Evolutionary conservation across 2,329 filamentous ascomycete genomes (phyloP).

Genomic region (Huntiella decipiens): DNA sequence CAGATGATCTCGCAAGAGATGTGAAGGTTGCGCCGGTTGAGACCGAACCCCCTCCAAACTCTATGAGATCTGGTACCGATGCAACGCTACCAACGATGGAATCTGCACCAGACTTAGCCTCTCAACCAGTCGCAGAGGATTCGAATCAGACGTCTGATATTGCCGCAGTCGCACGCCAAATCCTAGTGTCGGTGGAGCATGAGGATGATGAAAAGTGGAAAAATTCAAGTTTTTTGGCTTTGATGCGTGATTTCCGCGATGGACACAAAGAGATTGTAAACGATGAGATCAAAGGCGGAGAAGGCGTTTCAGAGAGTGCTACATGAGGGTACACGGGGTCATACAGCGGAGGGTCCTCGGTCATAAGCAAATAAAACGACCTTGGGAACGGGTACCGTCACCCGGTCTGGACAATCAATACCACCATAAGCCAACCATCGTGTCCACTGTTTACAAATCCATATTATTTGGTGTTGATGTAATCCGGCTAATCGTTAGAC

Average conservation of each 20-base stretch:
- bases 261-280: conserved; percentile 26
- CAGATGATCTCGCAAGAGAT: conserved; percentile 19
- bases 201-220: conserved; percentile 28
- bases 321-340: too few relatives aligned
- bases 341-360: too few relatives aligned
- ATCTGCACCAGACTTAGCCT: conserved; percentile 11
- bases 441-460: too few relatives aligned
- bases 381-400: neutral
- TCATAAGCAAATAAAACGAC: neutral
- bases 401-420: too few relatives aligned
- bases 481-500: too few relatives aligned
- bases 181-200: conserved; percentile 25
- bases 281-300: conserved; percentile 19
- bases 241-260: conserved; percentile 28
- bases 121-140: conserved; percentile 11
- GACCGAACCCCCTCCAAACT: neutral
- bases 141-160: conserved; percentile 19
- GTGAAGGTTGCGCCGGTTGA: neutral
- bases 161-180: conserved; percentile 23
- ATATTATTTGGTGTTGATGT: too few relatives aligned
- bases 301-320: neutral
- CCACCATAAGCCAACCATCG: too few relatives aligned
- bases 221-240: conserved; percentile 25
- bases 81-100: conserved; percentile 10
- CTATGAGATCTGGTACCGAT: conserved; percentile 8